Conservation (phyloP, 2,329 filamentous ascomycete species). For the Epichloe bromicola region DNA sequence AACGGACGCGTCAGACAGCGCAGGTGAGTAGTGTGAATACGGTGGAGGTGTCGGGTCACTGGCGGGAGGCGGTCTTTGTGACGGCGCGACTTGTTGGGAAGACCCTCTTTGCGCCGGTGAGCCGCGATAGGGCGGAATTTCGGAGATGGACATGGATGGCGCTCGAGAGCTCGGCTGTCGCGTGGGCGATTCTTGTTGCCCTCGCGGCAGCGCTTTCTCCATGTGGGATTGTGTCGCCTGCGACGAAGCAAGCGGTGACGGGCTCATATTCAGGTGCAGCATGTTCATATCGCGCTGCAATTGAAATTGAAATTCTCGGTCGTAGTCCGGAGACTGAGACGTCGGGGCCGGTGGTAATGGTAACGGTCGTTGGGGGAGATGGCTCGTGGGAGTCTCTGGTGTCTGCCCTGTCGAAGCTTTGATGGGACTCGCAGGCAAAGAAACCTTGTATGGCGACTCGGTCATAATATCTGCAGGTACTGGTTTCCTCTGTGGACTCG, state of each 20-base stretch:
- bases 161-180: conserved; percentile 19
- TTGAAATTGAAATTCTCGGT: conserved; percentile 47
- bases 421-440: conserved; percentile 37
- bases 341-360: conserved; percentile 34
- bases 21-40: conserved; percentile 20
- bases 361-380: conserved; percentile 27
- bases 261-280: conserved; percentile 31
- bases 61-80: conserved; percentile 10
- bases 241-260: background rate
- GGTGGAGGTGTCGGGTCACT: conserved; percentile 9
- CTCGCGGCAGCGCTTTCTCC: conserved; percentile 10
- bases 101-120: conserved; percentile 17
- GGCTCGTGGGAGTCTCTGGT: conserved; percentile 31
- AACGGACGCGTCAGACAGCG: conserved; percentile 17
- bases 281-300: conserved; percentile 49
- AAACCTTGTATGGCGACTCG: conserved; percentile 44
- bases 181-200: conserved; percentile 9
- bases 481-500: conserved; percentile 47
- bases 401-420: conserved; percentile 18
- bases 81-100: conserved; percentile 15
- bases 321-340: conserved; percentile 44
- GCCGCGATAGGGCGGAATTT: conserved; percentile 43
- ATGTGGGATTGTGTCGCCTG: conserved; percentile 1
- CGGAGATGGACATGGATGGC: conserved; percentile 31
- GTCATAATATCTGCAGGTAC: conserved; percentile 22